Evolutionary conservation across 208 protist species (phyloP), one percentile per base, ranked within the genome.

Genomic region (Leishmania arabica): DNA sequence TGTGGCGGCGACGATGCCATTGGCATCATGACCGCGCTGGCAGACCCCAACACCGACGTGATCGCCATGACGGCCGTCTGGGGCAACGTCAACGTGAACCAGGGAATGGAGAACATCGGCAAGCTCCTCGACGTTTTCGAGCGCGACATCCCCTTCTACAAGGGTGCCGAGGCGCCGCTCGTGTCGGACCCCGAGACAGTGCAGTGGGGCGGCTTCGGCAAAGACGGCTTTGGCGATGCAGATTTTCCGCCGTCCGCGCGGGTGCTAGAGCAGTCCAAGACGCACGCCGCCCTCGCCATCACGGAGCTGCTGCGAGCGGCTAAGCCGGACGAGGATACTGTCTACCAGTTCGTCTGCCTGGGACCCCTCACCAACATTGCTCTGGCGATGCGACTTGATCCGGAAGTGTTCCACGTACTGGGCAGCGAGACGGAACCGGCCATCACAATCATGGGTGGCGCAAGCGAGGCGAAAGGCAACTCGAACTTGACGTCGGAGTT

Each of bases 1-100:
- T 94, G 91, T 77, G 94, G 94, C 24, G 89, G 91, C 62, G 94
- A 97, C 75, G 94, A 97, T 82, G 94, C 94, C 75, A 94, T 97
- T 83, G 92, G 85, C 70, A 92, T 97, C 76, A 95, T 97, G 91
- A 42, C 86, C 27, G 92, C 92, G n/a, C 81, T 97, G 58, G 89
- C 88, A 21, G 83, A 93, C 75, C 91, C 92, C 40, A 87, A 95
- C 69, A 90, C 92, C 24, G 92, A 97, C 42, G 75, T 97, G 77
- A 58, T 92, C 69, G 91, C 90, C 68, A 88, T 97, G 42, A 89
- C 90, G 24, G 88, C 83, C 11, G 92, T 95, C 56, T 95, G 91
- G 91, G 93, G 93, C 1, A 97, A 97, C 79, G 93, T 96, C n/a
- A 86, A 92, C 42, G 90, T 92, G 1, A 84, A 91, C 47, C 91